Conservation (phyloP, 345 rosid species). For the Toxicodendron radicans region DNA sequence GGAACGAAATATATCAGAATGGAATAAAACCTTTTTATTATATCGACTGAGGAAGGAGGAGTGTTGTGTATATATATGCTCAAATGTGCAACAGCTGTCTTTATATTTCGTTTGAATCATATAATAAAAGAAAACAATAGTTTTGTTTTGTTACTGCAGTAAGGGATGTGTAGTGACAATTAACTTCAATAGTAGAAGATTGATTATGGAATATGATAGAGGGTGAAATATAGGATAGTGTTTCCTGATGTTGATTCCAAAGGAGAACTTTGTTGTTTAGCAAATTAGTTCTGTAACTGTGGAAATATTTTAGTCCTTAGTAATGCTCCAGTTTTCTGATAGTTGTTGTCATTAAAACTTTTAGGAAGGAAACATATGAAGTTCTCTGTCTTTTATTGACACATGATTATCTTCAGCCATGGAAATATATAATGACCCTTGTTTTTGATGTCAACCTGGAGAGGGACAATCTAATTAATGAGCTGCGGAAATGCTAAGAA, state of each 20-base stretch:
- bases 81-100: not conserved
- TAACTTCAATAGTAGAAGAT: not conserved
- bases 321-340: not conserved
- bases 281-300: not conserved
- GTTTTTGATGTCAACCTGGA: not conserved
- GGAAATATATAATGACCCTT: not conserved
- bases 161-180: not conserved
- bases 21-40: not conserved
- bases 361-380: not conserved
- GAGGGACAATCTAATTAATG: not conserved
- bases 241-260: not conserved
- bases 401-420: not conserved
- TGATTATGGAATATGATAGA: not conserved
- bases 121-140: not conserved
- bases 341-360: not conserved
- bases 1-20: not conserved
- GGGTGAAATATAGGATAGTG: not conserved
- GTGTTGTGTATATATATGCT: not conserved
- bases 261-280: not conserved
- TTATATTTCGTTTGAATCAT: not conserved
- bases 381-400: not conserved
- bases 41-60: not conserved
- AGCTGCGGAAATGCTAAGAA: not conserved
- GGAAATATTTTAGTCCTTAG: not conserved
- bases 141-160: not conserved